These are phyloP conservation scores for Adansonia digitata DNA, from an alignment of 345 rosid species.

Conservation along the genomic window DNA sequence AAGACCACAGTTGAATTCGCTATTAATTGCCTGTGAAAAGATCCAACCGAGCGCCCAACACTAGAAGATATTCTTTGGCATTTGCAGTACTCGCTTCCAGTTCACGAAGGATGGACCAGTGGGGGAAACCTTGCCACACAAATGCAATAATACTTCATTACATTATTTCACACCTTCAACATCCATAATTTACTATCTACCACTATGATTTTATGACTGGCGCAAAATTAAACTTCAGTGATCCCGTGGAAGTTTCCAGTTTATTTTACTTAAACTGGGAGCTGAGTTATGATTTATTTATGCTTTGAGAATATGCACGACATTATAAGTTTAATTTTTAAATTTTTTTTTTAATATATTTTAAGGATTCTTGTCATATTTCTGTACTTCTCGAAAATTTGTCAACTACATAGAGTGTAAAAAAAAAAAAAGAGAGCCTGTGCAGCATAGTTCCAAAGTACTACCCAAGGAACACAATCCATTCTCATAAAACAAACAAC, in stretches of 20 bases:
- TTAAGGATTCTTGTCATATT: too few relatives aligned
- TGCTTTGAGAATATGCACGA: too few relatives aligned
- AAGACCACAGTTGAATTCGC: constrained; percentile 69
- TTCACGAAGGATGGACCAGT: constrained; percentile 85
- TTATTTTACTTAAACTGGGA: too few relatives aligned
- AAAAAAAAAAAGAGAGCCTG: too few relatives aligned
- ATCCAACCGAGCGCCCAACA: constrained; percentile 57
- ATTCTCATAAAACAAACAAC: constrained; percentile 16
- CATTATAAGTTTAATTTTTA: too few relatives aligned
- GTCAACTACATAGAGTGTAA: too few relatives aligned
- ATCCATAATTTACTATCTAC: neutral
- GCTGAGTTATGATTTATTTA: too few relatives aligned
- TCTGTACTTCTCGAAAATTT: too few relatives aligned
- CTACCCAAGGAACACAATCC: constrained; percentile 14
- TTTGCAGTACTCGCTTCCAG: constrained; percentile 81
- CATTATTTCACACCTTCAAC: neutral
- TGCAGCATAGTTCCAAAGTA: too few relatives aligned
- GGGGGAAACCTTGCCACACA: constrained; percentile 63
- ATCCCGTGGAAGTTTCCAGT: too few relatives aligned
- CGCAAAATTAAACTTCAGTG: neutral
- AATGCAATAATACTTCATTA: constrained; percentile 13
- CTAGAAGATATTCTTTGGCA: constrained; percentile 94
- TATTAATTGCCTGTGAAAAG: constrained; percentile 61
- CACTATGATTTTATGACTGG: neutral
- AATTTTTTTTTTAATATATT: too few relatives aligned